Base-by-base conservation (phyloP, 345 rosid species). In the Eutrema heterophyllum region DNA sequence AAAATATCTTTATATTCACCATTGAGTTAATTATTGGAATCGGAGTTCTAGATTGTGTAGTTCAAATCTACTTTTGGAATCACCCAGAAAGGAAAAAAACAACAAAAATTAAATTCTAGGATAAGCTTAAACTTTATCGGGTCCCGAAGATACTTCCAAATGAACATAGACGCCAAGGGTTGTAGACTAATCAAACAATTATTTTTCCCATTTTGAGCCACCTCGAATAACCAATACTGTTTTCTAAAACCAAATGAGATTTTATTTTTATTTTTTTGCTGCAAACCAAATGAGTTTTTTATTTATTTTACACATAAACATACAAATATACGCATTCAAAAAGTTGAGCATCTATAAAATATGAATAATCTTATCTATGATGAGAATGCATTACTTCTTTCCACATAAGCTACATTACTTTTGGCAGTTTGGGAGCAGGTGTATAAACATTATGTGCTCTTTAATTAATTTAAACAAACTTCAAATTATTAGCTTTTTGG, bases 381-480 rank as follows among this genome's bases (percentile, higher is more conserved):
- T 65, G 53, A 57, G 10, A 29, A 36, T 32, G 38, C 15, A 5
- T 39, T 58, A 60, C 40, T 6, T 62, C 61, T 69, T 69, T 69
- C 68, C 79, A 69, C 79, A 4, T 68, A 40, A 46, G 36, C 70
- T 61, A 56, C 46, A 26, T 29, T 68, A 14, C 59, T 44, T 59
- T 75, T 24, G 58, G 72, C 18, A 73, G 41, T 29, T 63, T 55
- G 72, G 71, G 67, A 36, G 72, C 67, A 68, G 79, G 79, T 60
- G 7, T 27, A 13, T 27, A 3, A 5, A 16, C 35, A 13, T 8
- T 29, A n/a, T 51, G 60, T 59, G 48, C 45, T 49, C 53, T 40
- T 67, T 67, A 27, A 8, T 66, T 39, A 26, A 4, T 56, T 38
- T 48, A 11, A 30, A 5, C 12, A 36, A 29, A n/a, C 40, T 36